These are phyloP conservation scores for Lagerstroemia speciosa DNA, from an alignment of 345 rosid species.

Conservation along the genomic window DNA sequence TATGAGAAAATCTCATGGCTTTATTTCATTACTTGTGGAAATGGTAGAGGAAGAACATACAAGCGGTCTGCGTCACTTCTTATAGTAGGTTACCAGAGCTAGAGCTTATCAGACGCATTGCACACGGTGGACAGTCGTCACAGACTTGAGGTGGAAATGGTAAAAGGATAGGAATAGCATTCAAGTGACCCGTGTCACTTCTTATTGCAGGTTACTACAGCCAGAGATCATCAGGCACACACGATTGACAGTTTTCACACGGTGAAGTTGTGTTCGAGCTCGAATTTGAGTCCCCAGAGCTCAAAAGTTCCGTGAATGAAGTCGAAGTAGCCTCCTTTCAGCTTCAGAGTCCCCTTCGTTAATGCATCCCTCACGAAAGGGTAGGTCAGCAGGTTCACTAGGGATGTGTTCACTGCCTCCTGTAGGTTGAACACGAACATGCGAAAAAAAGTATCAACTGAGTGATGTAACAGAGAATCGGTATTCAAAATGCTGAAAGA, in stretches of 20 bases:
- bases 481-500: not conserved
- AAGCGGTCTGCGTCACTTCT: not conserved
- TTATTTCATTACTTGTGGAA: not conserved
- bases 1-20: not conserved
- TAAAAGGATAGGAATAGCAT: no score
- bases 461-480: not conserved
- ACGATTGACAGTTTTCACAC: not conserved
- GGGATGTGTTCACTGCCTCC: constrained; percentile 96
- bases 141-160: no score
- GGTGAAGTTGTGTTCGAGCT: not conserved
- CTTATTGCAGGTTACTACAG: not conserved
- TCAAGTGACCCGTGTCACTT: not conserved
- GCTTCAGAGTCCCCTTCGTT: constrained; percentile 60
- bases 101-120: no score
- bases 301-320: constrained; percentile 68
- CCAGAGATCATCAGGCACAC: not conserved
- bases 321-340: constrained; percentile 88
- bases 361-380: constrained; percentile 91
- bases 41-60: not conserved
- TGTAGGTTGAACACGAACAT: constrained; percentile 19
- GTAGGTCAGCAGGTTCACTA: constrained; percentile 71
- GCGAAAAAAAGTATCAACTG: no score
- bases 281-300: constrained; percentile 65
- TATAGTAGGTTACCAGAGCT: no score
- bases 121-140: no score